Evolutionary conservation across 2,329 filamentous ascomycete genomes (phyloP), one percentile per base, ranked within the genome.

Genomic region (Paecilomyces formosus): DNA sequence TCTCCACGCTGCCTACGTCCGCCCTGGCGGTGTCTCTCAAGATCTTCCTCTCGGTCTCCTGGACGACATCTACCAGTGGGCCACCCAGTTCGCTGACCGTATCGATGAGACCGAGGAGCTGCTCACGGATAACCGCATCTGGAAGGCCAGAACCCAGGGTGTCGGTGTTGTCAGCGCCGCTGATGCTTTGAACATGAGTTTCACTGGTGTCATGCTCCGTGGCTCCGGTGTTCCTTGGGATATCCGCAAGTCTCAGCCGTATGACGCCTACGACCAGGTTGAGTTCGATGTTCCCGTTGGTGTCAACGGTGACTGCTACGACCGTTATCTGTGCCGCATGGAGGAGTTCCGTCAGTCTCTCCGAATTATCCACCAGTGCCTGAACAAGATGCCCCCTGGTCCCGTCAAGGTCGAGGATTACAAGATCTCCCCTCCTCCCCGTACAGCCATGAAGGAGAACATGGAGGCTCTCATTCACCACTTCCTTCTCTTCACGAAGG

Each of bases 401-500:
- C 94, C 94, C 56, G 85, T 97, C 72, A 89, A 93, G 66, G 91
- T 97, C 50, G 94, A 99, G 79, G 94, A 99, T 78, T 99, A 97
- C 86, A 99, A 99, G 85, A 85, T 99, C 70, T 89, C 90, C 2
- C 94, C 94, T 22, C 94, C 94, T 62, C 95, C 94, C n/a, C 88
- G 94, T 71, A 83, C 90, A 52, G 94, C 94, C 71, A 99, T 99
- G 94, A 99, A 99, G 85, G 94, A 99, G 85, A 99, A 99, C 82
- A 99, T 99, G 95, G 94, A 99, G 81, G 92, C 94, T 45, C 85
- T 99, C 51, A 99, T 99, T 74, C 94, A 99, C 81, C 94, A 99
- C 82, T 99, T 99, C 84, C 80, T 99, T 65, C 87, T 99, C 57
- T 99, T 93, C 82, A 97, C 92, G 76, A 99, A 99, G 85, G 94